These are phyloP conservation scores for Penicillium sp. DNA, from an alignment of 2,329 filamentous ascomycete species.

Conservation along the genomic window DNA sequence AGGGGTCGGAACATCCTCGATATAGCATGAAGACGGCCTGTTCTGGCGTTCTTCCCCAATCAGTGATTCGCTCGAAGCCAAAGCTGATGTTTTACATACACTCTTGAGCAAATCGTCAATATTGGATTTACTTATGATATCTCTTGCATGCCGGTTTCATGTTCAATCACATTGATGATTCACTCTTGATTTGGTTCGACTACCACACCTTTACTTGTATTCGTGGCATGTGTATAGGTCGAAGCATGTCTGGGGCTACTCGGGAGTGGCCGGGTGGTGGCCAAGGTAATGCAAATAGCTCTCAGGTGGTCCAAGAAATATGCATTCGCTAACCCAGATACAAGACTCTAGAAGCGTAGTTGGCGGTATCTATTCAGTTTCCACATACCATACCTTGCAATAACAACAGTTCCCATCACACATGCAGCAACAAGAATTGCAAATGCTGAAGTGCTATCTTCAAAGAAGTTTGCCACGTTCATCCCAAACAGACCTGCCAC, in stretches of 20 bases:
- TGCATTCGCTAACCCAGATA: neutral
- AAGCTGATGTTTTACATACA: neutral
- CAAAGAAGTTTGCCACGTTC: constrained; percentile 39
- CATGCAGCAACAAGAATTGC: constrained; percentile 17
- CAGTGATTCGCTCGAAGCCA: neutral
- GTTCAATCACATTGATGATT: neutral
- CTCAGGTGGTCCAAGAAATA: neutral
- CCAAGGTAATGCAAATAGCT: no score
- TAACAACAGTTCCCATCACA: constrained; percentile 20
- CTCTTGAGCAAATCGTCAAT: neutral
- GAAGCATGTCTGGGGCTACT: no score
- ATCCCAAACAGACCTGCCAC: constrained; percentile 38
- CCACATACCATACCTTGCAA: constrained; percentile 27
- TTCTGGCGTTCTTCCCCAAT: neutral
- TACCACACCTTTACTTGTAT: no score
- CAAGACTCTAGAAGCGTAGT: constrained; percentile 14
- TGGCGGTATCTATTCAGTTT: constrained; percentile 25
- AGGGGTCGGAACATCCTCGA: neutral
- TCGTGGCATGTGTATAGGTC: no score
- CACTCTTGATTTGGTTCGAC: neutral
- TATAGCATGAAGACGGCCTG: neutral
- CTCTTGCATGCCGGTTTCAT: neutral
- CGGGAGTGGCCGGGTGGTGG: no score
- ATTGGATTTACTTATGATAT: neutral
- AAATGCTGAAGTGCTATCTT: constrained; percentile 34